Evolutionary conservation across 2,329 filamentous ascomycete genomes (phyloP).

Genomic region (Aspergillus quadricinctus): DNA sequence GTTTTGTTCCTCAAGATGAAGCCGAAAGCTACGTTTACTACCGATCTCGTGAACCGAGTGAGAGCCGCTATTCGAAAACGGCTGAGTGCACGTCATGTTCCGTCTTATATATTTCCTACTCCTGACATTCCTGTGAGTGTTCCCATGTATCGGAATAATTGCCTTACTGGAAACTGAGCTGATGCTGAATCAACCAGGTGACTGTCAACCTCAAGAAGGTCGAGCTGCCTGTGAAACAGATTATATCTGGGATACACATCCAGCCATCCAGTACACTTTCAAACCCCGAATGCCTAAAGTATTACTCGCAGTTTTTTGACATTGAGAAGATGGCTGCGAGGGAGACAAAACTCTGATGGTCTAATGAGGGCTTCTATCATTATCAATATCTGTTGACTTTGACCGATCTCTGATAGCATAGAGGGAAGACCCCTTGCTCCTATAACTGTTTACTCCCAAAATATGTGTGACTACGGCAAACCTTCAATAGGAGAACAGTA

Average conservation of each 20-base stretch:
- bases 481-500: too few species aligned
- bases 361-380: too few species aligned
- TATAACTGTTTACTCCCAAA: too few species aligned
- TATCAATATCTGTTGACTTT: too few species aligned
- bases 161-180: too few species aligned
- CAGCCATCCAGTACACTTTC: conserved; percentile 72
- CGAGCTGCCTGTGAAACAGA: conserved; percentile 78
- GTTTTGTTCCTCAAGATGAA: conserved; percentile 59
- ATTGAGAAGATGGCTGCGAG: conserved; percentile 51
- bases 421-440: too few species aligned
- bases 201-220: conserved; percentile 85
- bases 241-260: conserved; percentile 68
- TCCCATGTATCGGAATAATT: too few species aligned
- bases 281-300: conserved; percentile 71
- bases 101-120: conserved; percentile 72
- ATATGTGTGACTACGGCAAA: too few species aligned
- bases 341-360: too few species aligned
- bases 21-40: conserved; percentile 22
- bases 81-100: conserved; percentile 70
- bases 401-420: too few species aligned
- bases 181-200: conserved; percentile 45
- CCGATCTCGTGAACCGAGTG: conserved; percentile 46
- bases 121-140: conserved; percentile 58
- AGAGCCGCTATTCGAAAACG: conserved; percentile 62
- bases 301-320: conserved; percentile 72